A percentile compares a stretch with the other conserved stretches of the same genome.
These are phyloP conservation scores for Nitzschia inconspicua DNA, from an alignment of 108 stramenopile genomes.

Conservation along the genomic window DNA sequence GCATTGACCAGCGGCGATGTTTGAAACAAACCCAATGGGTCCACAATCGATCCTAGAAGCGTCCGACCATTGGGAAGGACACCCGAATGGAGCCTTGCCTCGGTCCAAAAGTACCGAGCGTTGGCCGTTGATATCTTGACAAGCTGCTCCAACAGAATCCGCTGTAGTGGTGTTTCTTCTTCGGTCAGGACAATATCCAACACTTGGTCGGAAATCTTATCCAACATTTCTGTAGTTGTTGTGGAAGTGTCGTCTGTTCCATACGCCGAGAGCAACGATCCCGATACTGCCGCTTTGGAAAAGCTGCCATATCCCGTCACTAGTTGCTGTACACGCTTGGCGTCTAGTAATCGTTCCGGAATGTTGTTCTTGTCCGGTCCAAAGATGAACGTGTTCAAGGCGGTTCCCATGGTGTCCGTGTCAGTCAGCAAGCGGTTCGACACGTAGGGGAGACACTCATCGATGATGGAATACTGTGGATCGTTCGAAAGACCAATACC, in stretches of 20 bases:
- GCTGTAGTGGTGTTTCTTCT: constrained; percentile 79
- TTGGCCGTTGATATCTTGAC: constrained; percentile 76
- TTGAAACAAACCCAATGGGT: constrained; percentile 83
- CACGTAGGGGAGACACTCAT: constrained; percentile 93
- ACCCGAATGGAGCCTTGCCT: constrained; percentile 62
- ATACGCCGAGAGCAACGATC: constrained; percentile 28
- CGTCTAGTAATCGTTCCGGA: constrained; percentile 69
- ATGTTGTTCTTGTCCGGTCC: constrained; percentile 78
- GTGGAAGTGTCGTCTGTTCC: constrained; percentile 18
- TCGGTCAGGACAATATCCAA: constrained; percentile 73
- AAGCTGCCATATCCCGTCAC: constrained; percentile 78
- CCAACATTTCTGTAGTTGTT: constrained; percentile 40
- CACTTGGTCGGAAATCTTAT: constrained; percentile 61
- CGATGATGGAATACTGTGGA: constrained; percentile 90
- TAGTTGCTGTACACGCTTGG: constrained; percentile 78
- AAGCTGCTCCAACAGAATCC: constrained; percentile 77
- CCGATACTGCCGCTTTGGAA: constrained; percentile 63
- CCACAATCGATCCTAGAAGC: constrained; percentile 72
- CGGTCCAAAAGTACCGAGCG: constrained; percentile 59
- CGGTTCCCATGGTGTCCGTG: constrained; percentile 79
- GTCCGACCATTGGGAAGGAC: constrained; percentile 68
- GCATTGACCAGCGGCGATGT: constrained; percentile 69
- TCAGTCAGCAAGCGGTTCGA: constrained; percentile 90
- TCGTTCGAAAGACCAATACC: constrained; percentile 93
- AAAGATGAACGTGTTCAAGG: constrained; percentile 90